Conservation (phyloP, 2,329 filamentous ascomycete genomes). For the Alternaria hordeiaustralica region DNA sequence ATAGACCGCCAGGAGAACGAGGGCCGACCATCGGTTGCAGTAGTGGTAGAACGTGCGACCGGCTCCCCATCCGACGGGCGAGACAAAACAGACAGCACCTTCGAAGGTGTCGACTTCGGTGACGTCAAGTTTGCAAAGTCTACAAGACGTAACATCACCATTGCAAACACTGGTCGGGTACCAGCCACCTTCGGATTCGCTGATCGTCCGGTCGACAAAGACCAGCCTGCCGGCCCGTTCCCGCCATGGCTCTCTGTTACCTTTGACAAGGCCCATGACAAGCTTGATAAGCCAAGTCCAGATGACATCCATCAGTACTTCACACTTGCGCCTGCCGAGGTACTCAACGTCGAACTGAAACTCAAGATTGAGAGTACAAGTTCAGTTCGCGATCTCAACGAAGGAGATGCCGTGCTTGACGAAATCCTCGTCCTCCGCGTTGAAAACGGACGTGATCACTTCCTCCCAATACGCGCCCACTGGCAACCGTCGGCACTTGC, state of each 20-base stretch:
- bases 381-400: slow-evolving; percentile 74
- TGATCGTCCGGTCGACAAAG: slow-evolving; percentile 66
- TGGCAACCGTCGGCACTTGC: slow-evolving; percentile 88
- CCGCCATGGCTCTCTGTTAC: slow-evolving; percentile 74
- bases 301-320: slow-evolving; percentile 57
- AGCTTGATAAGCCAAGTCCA: slow-evolving; percentile 29
- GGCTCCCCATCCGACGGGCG: slow-evolving; percentile 31
- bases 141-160: slow-evolving; percentile 72
- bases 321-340: slow-evolving; percentile 83
- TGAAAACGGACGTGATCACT: slow-evolving; percentile 84
- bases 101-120: slow-evolving; percentile 77
- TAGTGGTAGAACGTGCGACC: slow-evolving; percentile 72
- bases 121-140: slow-evolving; percentile 72
- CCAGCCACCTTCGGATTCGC: slow-evolving; percentile 81
- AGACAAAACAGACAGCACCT: slow-evolving; percentile 46
- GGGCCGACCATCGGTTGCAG: slow-evolving; percentile 77
- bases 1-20: slow-evolving; percentile 93
- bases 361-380: slow-evolving; percentile 69
- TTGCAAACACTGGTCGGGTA: slow-evolving; percentile 91
- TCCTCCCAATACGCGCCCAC: slow-evolving; percentile 77
- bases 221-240: slow-evolving; percentile 50
- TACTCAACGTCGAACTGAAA: slow-evolving; percentile 72
- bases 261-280: slow-evolving; percentile 63
- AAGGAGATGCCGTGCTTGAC: slow-evolving; percentile 70
- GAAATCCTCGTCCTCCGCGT: slow-evolving; percentile 89